These are phyloP conservation scores for Microsporum audouinii DNA, from an alignment of 2,329 filamentous ascomycete genomes.

Conservation along the genomic window DNA sequence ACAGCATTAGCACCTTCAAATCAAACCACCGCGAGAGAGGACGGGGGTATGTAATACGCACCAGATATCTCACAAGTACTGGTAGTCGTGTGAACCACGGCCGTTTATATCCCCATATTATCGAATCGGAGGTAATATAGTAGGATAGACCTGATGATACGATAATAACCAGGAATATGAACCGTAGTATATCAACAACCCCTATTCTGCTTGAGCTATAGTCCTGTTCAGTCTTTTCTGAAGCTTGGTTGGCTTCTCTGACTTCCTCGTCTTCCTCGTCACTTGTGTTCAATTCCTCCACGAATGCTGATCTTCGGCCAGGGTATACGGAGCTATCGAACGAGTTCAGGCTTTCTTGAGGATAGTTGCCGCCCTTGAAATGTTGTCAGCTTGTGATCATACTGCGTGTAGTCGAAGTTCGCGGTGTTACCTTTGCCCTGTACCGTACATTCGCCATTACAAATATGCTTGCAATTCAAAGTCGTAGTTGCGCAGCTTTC, in stretches of 20 bases:
- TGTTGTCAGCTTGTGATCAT: neutral
- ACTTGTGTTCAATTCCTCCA: constrained; percentile 4
- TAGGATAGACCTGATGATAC: constrained; percentile 52
- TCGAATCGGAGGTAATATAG: constrained; percentile 58
- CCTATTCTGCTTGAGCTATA: constrained; percentile 11
- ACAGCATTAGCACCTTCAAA: constrained; percentile 8
- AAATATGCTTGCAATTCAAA: neutral
- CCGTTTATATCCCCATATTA: constrained; percentile 53
- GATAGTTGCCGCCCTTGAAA: neutral
- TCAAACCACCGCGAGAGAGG: neutral
- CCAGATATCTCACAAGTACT: constrained; percentile 50
- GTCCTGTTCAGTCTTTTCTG: neutral
- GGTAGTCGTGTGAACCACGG: constrained; percentile 50
- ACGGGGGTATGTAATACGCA: constrained; percentile 30
- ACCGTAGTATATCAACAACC: constrained; percentile 14
- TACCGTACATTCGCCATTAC: constrained; percentile 1
- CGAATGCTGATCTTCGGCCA: neutral
- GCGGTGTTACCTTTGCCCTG: neutral
- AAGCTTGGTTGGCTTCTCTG: neutral
- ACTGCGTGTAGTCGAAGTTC: neutral
- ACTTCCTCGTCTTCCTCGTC: neutral
- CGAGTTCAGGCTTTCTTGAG: neutral
- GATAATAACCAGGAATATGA: constrained; percentile 9
- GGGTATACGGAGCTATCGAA: constrained; percentile 1
- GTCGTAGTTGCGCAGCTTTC: neutral